Base-by-base conservation (phyloP, 1,139 yeast genomes). In the Debaryomycetaceae sp. region DNA sequence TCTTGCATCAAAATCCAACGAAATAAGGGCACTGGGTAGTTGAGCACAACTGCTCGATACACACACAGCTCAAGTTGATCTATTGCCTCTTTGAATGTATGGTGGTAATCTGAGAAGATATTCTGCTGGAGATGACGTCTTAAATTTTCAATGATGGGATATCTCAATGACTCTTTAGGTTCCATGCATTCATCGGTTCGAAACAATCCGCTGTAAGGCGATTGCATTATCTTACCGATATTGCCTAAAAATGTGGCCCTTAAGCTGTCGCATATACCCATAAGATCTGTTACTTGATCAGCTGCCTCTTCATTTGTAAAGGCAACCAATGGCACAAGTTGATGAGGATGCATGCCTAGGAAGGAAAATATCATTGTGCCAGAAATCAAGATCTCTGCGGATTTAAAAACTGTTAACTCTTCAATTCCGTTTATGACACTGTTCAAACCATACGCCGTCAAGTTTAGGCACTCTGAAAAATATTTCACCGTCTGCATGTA, bases 321-420 rank as follows among this genome's bases (percentile, higher is more conserved):
- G 10, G 45, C 41, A 1, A 61, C 43, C 16, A 61, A 37, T 1
- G 65, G 63, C 10, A 53, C 36, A 10, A 57, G 31, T 25, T 41
- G 40, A 35, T 49, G 51, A 2, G 65, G 63, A 37, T 60, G 63
- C 5, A 61, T 37, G 3, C 58, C 56, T 13, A 61, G 37, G 30
- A 47, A 59, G 2, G 57, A 43, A 36, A 44, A 56, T 17, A 56
- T 40, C 5, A 59, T 28, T 11, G 52, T 41, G 7, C 50, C 46
- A 2, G 59, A 49, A 5, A 49, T 36, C 4, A 44, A 31, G 10
- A 55, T 24, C 31, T 53, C 59, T 18, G 48, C 53, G 1, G 56
- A 28, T 11, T 15, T n/a, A 27, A 27, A 16, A 5, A 5, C 13
- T 11, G 31, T n/a, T 14, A 6, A 6, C 27, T 25, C 28, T 4